These are phyloP conservation scores for Marasmius sp. DNA, from an alignment of 1,284 basidiomycete species.

Conservation along the genomic window DNA sequence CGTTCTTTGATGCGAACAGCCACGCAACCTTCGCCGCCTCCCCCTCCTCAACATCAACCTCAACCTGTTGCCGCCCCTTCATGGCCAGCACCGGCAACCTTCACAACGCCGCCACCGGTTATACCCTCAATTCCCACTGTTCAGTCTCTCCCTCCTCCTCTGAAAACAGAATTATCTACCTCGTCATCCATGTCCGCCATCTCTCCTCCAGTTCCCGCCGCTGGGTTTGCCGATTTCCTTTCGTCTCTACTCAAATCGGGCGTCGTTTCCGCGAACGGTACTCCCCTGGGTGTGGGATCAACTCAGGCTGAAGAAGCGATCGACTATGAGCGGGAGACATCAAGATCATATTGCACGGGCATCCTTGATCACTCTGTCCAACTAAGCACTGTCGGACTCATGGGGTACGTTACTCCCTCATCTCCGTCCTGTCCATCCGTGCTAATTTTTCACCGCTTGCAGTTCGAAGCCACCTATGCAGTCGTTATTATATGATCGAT, in stretches of 20 bases:
- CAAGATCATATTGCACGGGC: slow-evolving; percentile 64
- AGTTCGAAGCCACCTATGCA: slow-evolving; percentile 65
- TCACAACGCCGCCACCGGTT: slow-evolving; percentile 8
- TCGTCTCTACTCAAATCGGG: slow-evolving; percentile 73
- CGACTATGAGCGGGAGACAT: slow-evolving; percentile 48
- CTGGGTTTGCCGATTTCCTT: slow-evolving; percentile 59
- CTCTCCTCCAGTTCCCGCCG: slow-evolving; percentile 28
- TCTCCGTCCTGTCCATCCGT: slow-evolving; percentile 12
- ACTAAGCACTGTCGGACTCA: slow-evolving; percentile 72
- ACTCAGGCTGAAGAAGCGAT: slow-evolving; percentile 40
- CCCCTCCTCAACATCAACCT: slow-evolving; percentile 14
- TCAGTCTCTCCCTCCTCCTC: neutral
- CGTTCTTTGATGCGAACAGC: slow-evolving; percentile 60
- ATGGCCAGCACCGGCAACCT: slow-evolving; percentile 19
- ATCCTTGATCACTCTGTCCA: slow-evolving; percentile 73
- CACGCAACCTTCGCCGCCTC: slow-evolving; percentile 35
- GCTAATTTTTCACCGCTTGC: neutral
- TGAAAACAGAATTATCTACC: slow-evolving; percentile 22
- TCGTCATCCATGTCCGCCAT: slow-evolving; percentile 27
- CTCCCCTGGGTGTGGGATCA: slow-evolving; percentile 49
- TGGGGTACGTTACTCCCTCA: slow-evolving; percentile 50
- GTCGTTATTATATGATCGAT: slow-evolving; percentile 70
- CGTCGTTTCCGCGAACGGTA: slow-evolving; percentile 57
- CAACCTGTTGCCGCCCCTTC: slow-evolving; percentile 14
- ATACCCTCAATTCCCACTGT: slow-evolving; percentile 13